Evolutionary conservation across 331 rosid species (phyloP).

Genomic region (Stylosanthes scabra): DNA sequence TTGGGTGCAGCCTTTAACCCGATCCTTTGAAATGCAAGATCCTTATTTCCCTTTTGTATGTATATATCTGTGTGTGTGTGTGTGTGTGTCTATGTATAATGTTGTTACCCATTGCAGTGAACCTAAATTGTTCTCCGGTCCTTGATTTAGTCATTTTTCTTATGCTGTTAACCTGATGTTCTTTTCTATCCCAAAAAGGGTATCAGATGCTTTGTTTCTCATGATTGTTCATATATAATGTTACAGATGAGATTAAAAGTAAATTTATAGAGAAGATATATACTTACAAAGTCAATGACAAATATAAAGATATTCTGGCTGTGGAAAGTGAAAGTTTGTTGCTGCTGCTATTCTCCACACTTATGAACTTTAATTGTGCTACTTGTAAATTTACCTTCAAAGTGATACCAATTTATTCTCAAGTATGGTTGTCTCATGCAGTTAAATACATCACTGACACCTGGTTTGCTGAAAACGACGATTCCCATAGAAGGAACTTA

Average conservation of each 20-base stretch:
- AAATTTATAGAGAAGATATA: background rate
- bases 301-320: constrained; percentile 11
- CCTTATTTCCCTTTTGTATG: no score
- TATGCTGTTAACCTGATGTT: background rate
- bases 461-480: constrained; percentile 34
- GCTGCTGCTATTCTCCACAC: constrained; percentile 16
- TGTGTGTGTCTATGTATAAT: background rate
- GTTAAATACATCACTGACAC: constrained; percentile 32
- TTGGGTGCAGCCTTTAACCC: no score
- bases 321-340: constrained; percentile 18
- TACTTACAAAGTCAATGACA: constrained; percentile 13
- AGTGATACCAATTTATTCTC: no score
- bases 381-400: no score
- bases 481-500: constrained; percentile 38
- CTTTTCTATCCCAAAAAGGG: background rate
- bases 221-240: constrained; percentile 4
- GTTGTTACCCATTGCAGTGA: background rate
- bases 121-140: background rate
- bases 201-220: background rate
- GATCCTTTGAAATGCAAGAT: no score
- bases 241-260: constrained; percentile 6
- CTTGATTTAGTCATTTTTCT: constrained; percentile 20
- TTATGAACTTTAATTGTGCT: background rate
- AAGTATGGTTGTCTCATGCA: constrained; percentile 30
- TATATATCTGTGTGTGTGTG: no score